phyloP scores from a whole-genome alignment of 352 stramenopile genomes.

The Phytophthora foliorum region DNA sequence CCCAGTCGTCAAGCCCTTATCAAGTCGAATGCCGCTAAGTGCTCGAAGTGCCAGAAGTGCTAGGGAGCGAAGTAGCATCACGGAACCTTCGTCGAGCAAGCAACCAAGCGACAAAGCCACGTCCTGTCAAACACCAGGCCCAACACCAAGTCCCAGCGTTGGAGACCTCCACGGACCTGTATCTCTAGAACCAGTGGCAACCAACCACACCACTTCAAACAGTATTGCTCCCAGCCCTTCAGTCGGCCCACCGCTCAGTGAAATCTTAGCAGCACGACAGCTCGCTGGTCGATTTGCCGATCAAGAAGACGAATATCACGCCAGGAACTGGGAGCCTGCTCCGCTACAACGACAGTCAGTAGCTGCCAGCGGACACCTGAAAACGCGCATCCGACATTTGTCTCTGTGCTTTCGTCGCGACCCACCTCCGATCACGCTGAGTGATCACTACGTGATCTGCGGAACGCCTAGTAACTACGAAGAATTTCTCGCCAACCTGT shows the following conservation, averaged over 20 bases:
- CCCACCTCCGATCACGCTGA: constrained; percentile 41
- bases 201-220: background rate
- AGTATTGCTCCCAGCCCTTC: background rate
- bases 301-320: constrained; percentile 21
- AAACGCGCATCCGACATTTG: constrained; percentile 31
- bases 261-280: constrained; percentile 19
- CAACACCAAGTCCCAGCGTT: constrained; percentile 24
- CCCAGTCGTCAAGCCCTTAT: constrained; percentile 43
- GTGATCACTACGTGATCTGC: constrained; percentile 74
- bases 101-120: constrained; percentile 7
- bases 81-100: constrained; percentile 11
- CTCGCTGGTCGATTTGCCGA: background rate
- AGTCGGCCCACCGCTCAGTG: constrained; percentile 9
- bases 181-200: background rate
- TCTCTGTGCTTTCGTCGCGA: constrained; percentile 52
- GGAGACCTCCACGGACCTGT: background rate
- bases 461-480: constrained; percentile 69
- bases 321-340: constrained; percentile 22
- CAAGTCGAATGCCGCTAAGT: constrained; percentile 35
- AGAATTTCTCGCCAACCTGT: constrained; percentile 62
- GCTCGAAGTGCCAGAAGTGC: constrained; percentile 26
- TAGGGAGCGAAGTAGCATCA: constrained; percentile 12
- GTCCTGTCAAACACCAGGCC: constrained; percentile 3
- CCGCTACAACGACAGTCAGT: constrained; percentile 28
- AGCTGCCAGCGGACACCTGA: constrained; percentile 23